Base-by-base conservation (phyloP, 345 rosid genomes). In the Hypericum perforatum region DNA sequence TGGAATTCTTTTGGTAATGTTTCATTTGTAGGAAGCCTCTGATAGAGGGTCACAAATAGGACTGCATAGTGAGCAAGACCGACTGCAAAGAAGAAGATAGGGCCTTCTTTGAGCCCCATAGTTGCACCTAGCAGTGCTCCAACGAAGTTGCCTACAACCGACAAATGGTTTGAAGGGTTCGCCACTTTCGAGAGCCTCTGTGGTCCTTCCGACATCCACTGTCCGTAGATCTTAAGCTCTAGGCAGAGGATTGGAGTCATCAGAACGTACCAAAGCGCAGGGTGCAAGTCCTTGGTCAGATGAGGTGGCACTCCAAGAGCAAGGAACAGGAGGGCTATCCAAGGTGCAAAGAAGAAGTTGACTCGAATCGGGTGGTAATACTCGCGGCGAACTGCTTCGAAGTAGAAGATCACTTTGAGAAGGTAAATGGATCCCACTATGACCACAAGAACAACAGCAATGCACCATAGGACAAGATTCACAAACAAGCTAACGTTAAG, bases 141-240 rank as follows among this genome's bases (percentile, higher is more conserved):
- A 3, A 89, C 86, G 42, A 90, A 90, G 68, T 90, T 90, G 37
- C 97, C 97, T 0, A 86, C 87, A 5, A 86, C 49, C 0, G 95
- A 67, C 9, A 90, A 78, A 74, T 90, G 97, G 60, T 86, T 86
- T 1, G 97, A 80, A 51, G 95, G 97, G 46, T 90, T 90, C 7
- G 97, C 97, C 45, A 90, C 95, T 54, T 84, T 82, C 3, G 97
- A 90, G 53, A 86, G 95, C 64, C 97, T 74, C 53, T 95, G 43
- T 52, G 80, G 91, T 1, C 97, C 94, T 7, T 94, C 94, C 0
- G 91, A 86, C 97, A 90, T 90, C 97, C 95, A 90, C 63, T 86
- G 97, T 16, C 97, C 97, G 15, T 90, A 90, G 37, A 90, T 80
- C 66, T 86, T 90, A 15, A 86, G 77, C 71, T 84, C 97, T 5